Conservation (phyloP, 2,329 filamentous ascomycete species). For the Aspergillus hiratsukae region DNA sequence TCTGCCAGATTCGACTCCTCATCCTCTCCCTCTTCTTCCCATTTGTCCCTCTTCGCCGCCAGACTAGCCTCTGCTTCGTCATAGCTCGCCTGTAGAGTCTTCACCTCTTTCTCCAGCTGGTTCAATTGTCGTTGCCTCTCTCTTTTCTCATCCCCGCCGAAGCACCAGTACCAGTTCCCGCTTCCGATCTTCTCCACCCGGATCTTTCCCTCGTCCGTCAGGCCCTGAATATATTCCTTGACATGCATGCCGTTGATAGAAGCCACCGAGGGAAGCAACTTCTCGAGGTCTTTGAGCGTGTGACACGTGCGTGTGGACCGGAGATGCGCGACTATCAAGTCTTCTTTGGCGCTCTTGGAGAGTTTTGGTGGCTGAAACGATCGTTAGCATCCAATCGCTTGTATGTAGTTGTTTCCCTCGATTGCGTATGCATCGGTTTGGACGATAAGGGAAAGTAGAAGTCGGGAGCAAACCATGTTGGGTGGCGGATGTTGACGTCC, state of each 20-base stretch:
- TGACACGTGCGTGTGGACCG: slow-evolving; percentile 58
- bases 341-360: slow-evolving; percentile 55
- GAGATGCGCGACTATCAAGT: slow-evolving; percentile 56
- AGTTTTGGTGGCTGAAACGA: slow-evolving; percentile 46
- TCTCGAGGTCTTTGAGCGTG: slow-evolving; percentile 65
- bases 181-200: slow-evolving; percentile 66
- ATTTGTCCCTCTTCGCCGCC: slow-evolving; percentile 32
- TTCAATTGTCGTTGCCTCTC: slow-evolving; percentile 34
- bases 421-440: neutral
- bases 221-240: slow-evolving; percentile 61
- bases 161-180: slow-evolving; percentile 70
- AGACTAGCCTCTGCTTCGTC: slow-evolving; percentile 34
- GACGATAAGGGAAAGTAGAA: neutral
- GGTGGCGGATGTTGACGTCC: neutral
- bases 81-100: slow-evolving; percentile 21
- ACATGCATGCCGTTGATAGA: slow-evolving; percentile 64
- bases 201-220: slow-evolving; percentile 59
- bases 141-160: slow-evolving; percentile 55
- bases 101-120: slow-evolving; percentile 27
- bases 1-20: slow-evolving; percentile 14
- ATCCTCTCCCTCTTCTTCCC: slow-evolving; percentile 23
- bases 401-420: neutral
- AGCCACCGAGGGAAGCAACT: slow-evolving; percentile 56
- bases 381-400: neutral
- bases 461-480: neutral